These are phyloP conservation scores for Leishmania amazonensis DNA, from an alignment of 208 protist genomes.

Conservation along the genomic window DNA sequence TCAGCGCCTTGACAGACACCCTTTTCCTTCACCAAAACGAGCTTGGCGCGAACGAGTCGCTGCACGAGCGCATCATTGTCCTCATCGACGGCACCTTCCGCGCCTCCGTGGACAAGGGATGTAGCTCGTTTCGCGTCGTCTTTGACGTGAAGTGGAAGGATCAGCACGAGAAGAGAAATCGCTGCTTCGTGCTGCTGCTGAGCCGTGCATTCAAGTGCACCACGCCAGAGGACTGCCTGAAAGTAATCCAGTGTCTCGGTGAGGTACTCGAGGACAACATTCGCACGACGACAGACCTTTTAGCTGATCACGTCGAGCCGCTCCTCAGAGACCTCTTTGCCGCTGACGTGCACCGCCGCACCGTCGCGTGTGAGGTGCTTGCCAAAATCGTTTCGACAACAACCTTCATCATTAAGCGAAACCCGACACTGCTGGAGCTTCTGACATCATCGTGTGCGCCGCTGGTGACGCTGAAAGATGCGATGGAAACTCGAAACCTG, in stretches of 20 bases:
- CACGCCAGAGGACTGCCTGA: slow-evolving; percentile 40
- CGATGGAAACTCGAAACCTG: slow-evolving; percentile 51
- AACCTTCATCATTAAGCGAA: slow-evolving; percentile 64
- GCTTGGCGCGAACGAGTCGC: slow-evolving; percentile 46
- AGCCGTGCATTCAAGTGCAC: slow-evolving; percentile 52
- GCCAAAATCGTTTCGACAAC: slow-evolving; percentile 63
- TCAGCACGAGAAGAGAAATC: slow-evolving; percentile 75
- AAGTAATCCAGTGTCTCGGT: slow-evolving; percentile 46
- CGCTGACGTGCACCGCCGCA: slow-evolving; percentile 30
- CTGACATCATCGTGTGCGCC: slow-evolving; percentile 57
- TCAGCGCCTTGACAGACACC: slow-evolving; percentile 74
- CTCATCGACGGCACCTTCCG: slow-evolving; percentile 70
- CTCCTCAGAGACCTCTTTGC: slow-evolving; percentile 31
- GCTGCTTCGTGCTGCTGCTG: slow-evolving; percentile 66
- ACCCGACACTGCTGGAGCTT: slow-evolving; percentile 69
- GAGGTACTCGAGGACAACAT: slow-evolving; percentile 79
- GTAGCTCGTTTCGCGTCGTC: slow-evolving; percentile 68
- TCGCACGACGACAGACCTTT: slow-evolving; percentile 68
- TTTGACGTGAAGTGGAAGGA: slow-evolving; percentile 83
- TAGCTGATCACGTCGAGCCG: slow-evolving; percentile 45
- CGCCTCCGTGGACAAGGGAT: slow-evolving; percentile 65
- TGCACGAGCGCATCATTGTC: slow-evolving; percentile 64
- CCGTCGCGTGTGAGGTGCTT: slow-evolving; percentile 69
- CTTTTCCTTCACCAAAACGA: slow-evolving; percentile 71
- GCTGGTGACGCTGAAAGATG: slow-evolving; percentile 50